Conservation (phyloP, 2,329 filamentous ascomycete genomes). For the Sphaerulina musiva region DNA sequence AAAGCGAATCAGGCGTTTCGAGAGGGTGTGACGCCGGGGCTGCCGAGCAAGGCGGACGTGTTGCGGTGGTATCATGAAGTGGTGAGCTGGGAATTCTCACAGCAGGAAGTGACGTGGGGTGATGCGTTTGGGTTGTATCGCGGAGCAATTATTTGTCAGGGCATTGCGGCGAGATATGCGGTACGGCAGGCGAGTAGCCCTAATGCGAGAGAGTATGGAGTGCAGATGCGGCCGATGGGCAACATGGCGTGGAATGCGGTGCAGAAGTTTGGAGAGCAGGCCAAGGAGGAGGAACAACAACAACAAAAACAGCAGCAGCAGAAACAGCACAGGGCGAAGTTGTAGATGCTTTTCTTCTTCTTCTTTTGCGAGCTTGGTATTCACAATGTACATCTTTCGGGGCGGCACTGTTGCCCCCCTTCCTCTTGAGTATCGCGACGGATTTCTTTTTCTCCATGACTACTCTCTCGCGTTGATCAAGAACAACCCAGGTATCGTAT, state of each 20-base stretch:
- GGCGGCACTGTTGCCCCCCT: too few relatives aligned
- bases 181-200: constrained; percentile 82
- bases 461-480: too few relatives aligned
- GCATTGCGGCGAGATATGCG: constrained; percentile 84
- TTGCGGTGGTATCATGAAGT: constrained; percentile 61
- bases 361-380: too few relatives aligned
- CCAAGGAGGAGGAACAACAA: constrained; percentile 24
- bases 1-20: constrained; percentile 50
- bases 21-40: constrained; percentile 57
- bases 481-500: too few relatives aligned
- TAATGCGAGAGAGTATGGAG: constrained; percentile 66
- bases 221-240: constrained; percentile 63
- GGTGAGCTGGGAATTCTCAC: constrained; percentile 62
- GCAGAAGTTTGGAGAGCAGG: constrained; percentile 37
- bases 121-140: constrained; percentile 58
- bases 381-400: too few relatives aligned
- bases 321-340: constrained; percentile 11
- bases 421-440: too few relatives aligned
- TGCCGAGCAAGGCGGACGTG: constrained; percentile 55
- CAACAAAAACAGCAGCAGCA: too few relatives aligned
- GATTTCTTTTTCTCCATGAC: too few relatives aligned
- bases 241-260: constrained; percentile 73
- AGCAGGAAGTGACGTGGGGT: constrained; percentile 55
- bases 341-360: constrained; percentile 1
- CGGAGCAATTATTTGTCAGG: constrained; percentile 65